Evolutionary conservation across 75 land plant species (phyloP).

Genomic region (Sequoia sempervirens): DNA sequence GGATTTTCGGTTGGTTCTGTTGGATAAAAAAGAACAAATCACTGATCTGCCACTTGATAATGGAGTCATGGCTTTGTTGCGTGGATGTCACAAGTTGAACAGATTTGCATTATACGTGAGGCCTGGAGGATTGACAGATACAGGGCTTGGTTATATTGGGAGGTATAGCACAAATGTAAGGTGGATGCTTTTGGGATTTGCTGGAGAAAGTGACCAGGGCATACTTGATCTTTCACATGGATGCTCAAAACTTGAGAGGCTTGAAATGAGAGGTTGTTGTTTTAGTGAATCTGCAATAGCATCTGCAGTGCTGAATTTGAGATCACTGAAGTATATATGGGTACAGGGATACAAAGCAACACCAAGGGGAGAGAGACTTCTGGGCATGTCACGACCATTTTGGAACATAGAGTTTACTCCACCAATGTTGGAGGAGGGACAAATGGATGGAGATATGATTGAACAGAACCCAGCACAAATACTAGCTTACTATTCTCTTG

Average conservation of each 20-base stretch:
- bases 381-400: constrained; percentile 24
- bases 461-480: constrained; percentile 8
- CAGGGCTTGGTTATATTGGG: constrained; percentile 33
- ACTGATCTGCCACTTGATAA: constrained; percentile 31
- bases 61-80: constrained; percentile 28
- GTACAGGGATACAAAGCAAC: constrained; percentile 28
- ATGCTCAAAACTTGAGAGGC: constrained; percentile 31
- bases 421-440: not conserved
- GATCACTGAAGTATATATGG: constrained; percentile 33
- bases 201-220: constrained; percentile 32
- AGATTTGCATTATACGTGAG: constrained; percentile 38
- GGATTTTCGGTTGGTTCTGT: constrained; percentile 29
- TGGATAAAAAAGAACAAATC: constrained; percentile 13
- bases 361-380: constrained; percentile 15
- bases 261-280: constrained; percentile 42
- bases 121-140: constrained; percentile 31
- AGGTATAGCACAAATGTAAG: constrained; percentile 20
- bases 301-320: constrained; percentile 6
- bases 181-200: constrained; percentile 39
- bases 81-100: constrained; percentile 23
- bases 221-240: constrained; percentile 25
- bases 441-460: not conserved
- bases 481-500: constrained; percentile 20
- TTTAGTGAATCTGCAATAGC: constrained; percentile 25
- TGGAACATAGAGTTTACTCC: constrained; percentile 38